Evolutionary conservation across 345 rosid species (phyloP).

Genomic region (Bruguiera gymnorhiza): DNA sequence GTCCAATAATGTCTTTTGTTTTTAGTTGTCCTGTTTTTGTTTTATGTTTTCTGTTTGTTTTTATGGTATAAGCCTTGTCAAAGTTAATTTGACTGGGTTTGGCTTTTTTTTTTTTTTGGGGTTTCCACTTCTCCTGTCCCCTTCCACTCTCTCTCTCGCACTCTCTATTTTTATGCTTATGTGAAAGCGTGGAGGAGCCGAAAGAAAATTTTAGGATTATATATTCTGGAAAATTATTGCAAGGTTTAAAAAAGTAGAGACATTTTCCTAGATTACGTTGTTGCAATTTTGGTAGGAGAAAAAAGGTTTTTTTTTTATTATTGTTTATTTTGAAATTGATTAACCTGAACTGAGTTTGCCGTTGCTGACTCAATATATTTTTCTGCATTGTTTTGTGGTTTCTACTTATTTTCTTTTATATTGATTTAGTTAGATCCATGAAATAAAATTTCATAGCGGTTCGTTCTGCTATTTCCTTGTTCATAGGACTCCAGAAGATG

Average conservation of each 20-base stretch:
- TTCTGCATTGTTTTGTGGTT: background rate
- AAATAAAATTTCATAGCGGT: background rate
- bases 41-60: background rate
- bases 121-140: background rate
- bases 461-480: conserved; percentile 18
- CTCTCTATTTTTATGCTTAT: no score
- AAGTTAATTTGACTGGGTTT: background rate
- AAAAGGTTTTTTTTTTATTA: no score
- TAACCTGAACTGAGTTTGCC: no score
- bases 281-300: no score
- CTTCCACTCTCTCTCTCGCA: background rate
- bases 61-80: background rate
- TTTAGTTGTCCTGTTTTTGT: conserved; percentile 11
- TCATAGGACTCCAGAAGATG: conserved; percentile 71
- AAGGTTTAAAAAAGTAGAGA: no score
- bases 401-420: background rate
- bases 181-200: no score
- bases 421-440: background rate
- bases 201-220: no score
- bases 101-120: background rate
- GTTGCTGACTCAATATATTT: background rate
- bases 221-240: no score
- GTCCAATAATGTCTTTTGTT: conserved; percentile 1
- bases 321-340: no score
- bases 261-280: no score